phyloP scores from a whole-genome alignment of 176 grass and related monocot genomes.

The Tillandsia fasciculata region DNA sequence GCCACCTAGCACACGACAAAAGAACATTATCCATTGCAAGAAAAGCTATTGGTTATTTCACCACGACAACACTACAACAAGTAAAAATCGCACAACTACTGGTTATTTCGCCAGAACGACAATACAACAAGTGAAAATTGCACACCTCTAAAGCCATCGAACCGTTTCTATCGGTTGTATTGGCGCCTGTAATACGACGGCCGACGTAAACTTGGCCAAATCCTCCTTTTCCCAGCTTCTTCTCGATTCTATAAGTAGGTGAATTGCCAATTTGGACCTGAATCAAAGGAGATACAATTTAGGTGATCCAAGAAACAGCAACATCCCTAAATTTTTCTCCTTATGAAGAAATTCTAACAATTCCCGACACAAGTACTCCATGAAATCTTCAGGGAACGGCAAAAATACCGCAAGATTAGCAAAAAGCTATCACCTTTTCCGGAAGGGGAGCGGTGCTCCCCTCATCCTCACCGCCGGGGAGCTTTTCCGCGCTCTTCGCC shows the following conservation, averaged over 20 bases:
- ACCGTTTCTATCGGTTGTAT: constrained; percentile 30
- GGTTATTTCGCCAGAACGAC: neutral
- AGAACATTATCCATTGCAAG: neutral
- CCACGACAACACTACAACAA: too few relatives aligned
- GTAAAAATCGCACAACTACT: too few relatives aligned
- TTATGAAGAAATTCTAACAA: neutral
- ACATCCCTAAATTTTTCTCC: neutral
- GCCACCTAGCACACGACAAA: constrained; percentile 49
- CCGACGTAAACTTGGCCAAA: constrained; percentile 99
- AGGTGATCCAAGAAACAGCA: neutral
- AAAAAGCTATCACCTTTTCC: constrained; percentile 50
- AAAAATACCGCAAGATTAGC: neutral
- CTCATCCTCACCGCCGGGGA: constrained; percentile 40
- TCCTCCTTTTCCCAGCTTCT: constrained; percentile 91
- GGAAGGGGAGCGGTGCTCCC: constrained; percentile 54
- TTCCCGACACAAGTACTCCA: neutral
- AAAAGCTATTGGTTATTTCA: too few relatives aligned
- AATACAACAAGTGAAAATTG: neutral
- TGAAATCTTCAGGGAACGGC: neutral
- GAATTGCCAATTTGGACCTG: constrained; percentile 89
- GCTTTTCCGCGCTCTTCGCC: constrained; percentile 51
- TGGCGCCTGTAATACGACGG: constrained; percentile 36
- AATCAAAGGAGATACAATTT: constrained; percentile 9
- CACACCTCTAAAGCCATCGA: constrained; percentile 60
- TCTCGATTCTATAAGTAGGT: constrained; percentile 77